Base-by-base conservation (phyloP, 2,329 filamentous ascomycete species). In the Exophiala spinifera region DNA sequence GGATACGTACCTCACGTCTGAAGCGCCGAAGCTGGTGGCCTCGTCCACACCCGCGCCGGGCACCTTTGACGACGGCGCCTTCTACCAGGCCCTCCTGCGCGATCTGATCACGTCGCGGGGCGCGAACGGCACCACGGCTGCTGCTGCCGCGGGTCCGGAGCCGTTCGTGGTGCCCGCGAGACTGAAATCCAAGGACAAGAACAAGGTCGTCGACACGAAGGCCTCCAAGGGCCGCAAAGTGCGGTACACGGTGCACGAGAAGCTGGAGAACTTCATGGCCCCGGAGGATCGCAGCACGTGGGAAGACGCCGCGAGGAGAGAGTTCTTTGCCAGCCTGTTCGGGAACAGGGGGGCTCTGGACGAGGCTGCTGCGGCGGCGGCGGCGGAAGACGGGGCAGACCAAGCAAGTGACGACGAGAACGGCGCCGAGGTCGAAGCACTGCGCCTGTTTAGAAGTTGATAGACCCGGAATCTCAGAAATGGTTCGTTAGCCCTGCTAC, bases 241-340 rank as follows among this genome's bases (percentile, higher is more conserved):
- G 80, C 81, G 90, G 36, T 99, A 92, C 72, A 94, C 89, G 14
- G 90, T 96, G 43, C 91, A 97, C 68, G 92, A 97, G 76, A 97
- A 97, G 76, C 72, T 99, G 66, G 89, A 96, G 74, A 96, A 96
- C 71, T 97, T 97, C 68, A 96, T 96, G 91, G 91, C 91, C 10
- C 86, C 91, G 0, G 63, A 64, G 39, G 61, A 61, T 31, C 49
- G 96, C 69, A 88, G 95, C 68, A 79, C 89, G 49, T 99, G 94
- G 94, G 88, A 89, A 58, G 84, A 87, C 62, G 80, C 83, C 56
- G 90, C 91, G 51, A 83, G 90, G 55, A 89, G 94, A 34, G 75
- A 78, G 53, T 83, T 92, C 70, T 91, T 91, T 67, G 84, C 84
- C 13, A 87, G 86, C 21, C 70, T 91, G 60, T 82, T 92, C 60